A percentile compares a stretch with the other conserved stretches of the same genome.
These are phyloP conservation scores for Blastocystis sp. DNA, from an alignment of 352 stramenopile species.

Conservation along the genomic window DNA sequence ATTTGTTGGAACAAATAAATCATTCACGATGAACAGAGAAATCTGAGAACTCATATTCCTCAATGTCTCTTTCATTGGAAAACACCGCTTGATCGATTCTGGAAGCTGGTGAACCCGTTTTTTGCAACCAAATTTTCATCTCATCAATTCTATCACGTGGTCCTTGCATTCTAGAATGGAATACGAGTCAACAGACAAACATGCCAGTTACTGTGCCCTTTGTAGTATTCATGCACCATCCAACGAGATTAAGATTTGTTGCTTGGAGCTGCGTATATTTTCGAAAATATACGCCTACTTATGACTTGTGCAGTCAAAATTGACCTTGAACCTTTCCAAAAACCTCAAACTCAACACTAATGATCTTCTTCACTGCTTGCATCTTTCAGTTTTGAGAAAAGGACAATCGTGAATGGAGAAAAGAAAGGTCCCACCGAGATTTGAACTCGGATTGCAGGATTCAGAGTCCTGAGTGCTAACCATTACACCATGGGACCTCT, in stretches of 20 bases:
- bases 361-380: not conserved
- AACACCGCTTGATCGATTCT: conserved; percentile 13
- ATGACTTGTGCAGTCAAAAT: not conserved
- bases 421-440: conserved; percentile 47
- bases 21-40: not conserved
- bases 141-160: not conserved
- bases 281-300: not conserved
- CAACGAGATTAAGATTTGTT: not conserved
- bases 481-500: conserved; percentile 56
- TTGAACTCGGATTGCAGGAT: conserved; percentile 59
- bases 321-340: conserved; percentile 43
- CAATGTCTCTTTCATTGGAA: conserved; percentile 16
- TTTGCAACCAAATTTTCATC: conserved; percentile 23
- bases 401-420: not conserved
- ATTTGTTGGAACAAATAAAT: conserved; percentile 28
- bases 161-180: not conserved
- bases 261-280: conserved; percentile 18
- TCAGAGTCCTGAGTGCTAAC: conserved; percentile 59
- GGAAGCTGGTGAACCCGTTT: conserved; percentile 30
- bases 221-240: conserved; percentile 48
- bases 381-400: not conserved
- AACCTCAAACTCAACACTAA: conserved; percentile 54
- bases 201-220: conserved; percentile 15
- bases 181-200: not conserved
- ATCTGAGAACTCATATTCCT: not conserved